These are phyloP conservation scores for Aspergillus fructus DNA, from an alignment of 2,329 filamentous ascomycete species.

Conservation along the genomic window DNA sequence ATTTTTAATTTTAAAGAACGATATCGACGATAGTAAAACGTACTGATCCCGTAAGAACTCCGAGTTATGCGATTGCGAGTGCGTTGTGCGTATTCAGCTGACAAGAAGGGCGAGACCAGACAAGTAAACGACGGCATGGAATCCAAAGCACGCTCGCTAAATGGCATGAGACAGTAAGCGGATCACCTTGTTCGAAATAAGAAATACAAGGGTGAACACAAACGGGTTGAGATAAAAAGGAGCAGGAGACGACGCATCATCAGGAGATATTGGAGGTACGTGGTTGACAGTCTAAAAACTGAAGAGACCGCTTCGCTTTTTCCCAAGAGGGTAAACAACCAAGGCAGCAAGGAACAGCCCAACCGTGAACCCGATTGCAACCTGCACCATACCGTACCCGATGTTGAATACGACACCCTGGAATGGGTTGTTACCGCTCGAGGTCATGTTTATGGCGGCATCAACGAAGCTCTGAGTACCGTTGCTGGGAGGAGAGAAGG, in stretches of 20 bases:
- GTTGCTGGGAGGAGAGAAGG: conserved; percentile 47
- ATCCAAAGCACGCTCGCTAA: not conserved
- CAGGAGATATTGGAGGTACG: not conserved
- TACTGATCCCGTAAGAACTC: not conserved
- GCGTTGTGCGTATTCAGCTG: not conserved
- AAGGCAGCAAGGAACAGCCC: conserved; percentile 50
- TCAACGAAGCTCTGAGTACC: conserved; percentile 32
- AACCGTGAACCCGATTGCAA: conserved; percentile 51
- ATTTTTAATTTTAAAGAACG: not conserved
- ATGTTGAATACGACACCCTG: conserved; percentile 43
- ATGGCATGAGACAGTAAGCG: not conserved
- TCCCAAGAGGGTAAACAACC: conserved; percentile 50
- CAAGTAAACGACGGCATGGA: not conserved
- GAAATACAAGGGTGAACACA: not conserved
- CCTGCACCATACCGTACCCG: conserved; percentile 51
- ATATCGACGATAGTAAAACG: not conserved
- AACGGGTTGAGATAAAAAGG: not conserved
- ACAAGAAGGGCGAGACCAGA: not conserved
- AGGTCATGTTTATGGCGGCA: conserved; percentile 27
- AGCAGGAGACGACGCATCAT: not conserved
- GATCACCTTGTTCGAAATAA: not conserved
- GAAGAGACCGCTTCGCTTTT: conserved; percentile 50
- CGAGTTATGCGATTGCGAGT: not conserved
- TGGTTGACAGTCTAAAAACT: conserved; percentile 36
- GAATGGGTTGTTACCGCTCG: conserved; percentile 3